These are phyloP conservation scores for Oemleria cerasiformis DNA, from an alignment of 306 rosid genomes.

Conservation along the genomic window DNA sequence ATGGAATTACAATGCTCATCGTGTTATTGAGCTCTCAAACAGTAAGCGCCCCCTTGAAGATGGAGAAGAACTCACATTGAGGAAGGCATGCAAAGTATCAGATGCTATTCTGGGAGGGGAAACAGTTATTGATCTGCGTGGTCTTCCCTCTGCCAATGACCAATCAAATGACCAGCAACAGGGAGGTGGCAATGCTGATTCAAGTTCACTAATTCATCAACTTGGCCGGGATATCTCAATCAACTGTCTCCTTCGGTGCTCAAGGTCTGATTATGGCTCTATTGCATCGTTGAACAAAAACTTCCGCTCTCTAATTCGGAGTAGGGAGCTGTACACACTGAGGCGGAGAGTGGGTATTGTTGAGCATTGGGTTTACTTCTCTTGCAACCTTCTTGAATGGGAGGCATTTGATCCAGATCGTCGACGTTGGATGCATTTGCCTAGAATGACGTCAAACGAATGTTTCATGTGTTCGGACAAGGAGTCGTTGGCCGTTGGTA, in stretches of 20 bases:
- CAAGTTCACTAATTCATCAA: conserved; percentile 35
- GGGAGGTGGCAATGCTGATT: conserved; percentile 31
- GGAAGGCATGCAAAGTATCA: conserved; percentile 39
- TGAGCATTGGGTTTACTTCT: conserved; percentile 83
- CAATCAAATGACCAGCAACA: conserved; percentile 26
- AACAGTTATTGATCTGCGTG: conserved; percentile 3
- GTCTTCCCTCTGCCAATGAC: conserved; percentile 19
- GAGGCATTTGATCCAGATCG: conserved; percentile 63
- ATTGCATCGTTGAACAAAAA: conserved; percentile 47
- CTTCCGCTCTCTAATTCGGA: conserved; percentile 49
- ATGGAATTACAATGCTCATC: conserved; percentile 42
- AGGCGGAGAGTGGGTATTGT: conserved; percentile 50
- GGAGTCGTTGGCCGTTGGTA: conserved; percentile 85
- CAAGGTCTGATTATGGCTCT: conserved; percentile 69
- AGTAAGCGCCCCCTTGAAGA: conserved; percentile 40
- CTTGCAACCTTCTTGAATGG: conserved; percentile 63
- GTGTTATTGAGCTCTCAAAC: conserved; percentile 38
- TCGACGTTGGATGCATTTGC: conserved; percentile 54
- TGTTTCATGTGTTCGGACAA: conserved; percentile 68
- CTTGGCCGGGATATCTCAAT: conserved; percentile 64
- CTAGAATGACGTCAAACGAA: conserved; percentile 45
- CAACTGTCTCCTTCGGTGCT: conserved; percentile 45
- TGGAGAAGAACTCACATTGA: conserved; percentile 25
- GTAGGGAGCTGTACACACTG: conserved; percentile 55
- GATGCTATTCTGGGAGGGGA: conserved; percentile 30